Percentiles rank a stretch among this genome's conserved stretches.
These are phyloP conservation scores for Ceratobasidium sp. DNA, from an alignment of 1,284 basidiomycete species.

Conservation along the genomic window DNA sequence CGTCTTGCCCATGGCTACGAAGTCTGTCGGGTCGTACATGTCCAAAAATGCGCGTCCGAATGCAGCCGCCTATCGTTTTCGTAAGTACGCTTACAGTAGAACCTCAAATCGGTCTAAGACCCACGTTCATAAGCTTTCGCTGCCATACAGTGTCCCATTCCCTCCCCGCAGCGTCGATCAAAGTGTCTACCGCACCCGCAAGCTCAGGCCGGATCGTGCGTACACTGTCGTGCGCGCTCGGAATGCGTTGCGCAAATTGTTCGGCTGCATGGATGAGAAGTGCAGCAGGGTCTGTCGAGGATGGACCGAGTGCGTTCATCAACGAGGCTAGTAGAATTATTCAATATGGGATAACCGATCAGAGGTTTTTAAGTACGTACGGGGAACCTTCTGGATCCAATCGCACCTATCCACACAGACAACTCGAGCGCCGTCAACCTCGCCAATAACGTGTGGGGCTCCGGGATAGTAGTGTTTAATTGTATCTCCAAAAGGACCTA, in stretches of 20 bases:
- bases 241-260: conserved; percentile 84
- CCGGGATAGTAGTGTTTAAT: conserved; percentile 75
- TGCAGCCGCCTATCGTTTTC: conserved; percentile 80
- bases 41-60: conserved; percentile 96
- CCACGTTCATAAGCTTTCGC: conserved; percentile 83
- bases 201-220: conserved; percentile 89
- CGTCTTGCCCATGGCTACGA: conserved; percentile 90
- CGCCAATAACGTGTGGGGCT: conserved; percentile 82
- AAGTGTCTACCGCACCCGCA: conserved; percentile 89
- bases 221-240: conserved; percentile 94
- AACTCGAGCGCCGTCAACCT: conserved; percentile 89
- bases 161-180: conserved; percentile 92
- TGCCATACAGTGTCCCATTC: conserved; percentile 96
- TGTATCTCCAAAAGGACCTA: conserved; percentile 93
- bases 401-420: conserved; percentile 86
- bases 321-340: conserved; percentile 69
- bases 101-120: conserved; percentile 52
- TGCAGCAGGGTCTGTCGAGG: conserved; percentile 91
- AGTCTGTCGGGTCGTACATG: conserved; percentile 90
- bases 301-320: conserved; percentile 88
- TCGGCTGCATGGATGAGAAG: conserved; percentile 95
- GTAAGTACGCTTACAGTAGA: conserved; percentile 1
- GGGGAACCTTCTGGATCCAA: conserved; percentile 92
- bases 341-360: conserved; percentile 21
- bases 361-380: conserved; percentile 60